These are phyloP conservation scores for Eucalyptus erythrocorys DNA, from an alignment of 345 rosid species.

Conservation along the genomic window DNA sequence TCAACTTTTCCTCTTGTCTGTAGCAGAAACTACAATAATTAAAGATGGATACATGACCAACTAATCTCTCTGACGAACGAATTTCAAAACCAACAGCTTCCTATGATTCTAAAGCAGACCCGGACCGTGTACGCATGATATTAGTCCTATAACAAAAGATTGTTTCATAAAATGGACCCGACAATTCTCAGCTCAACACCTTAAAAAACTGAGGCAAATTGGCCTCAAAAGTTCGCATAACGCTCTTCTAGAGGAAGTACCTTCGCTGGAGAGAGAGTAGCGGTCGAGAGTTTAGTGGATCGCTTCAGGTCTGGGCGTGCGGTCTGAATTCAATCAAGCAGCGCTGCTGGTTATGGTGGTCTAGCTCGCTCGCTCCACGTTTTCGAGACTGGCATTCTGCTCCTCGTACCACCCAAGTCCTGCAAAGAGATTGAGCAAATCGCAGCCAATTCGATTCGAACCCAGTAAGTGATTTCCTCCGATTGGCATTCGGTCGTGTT, in stretches of 20 bases:
- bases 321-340: neutral
- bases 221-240: too few relatives aligned
- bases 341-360: neutral
- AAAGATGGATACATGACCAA: too few relatives aligned
- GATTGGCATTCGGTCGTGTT: neutral
- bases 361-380: neutral
- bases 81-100: too few relatives aligned
- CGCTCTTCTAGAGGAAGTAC: neutral
- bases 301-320: neutral
- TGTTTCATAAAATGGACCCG: too few relatives aligned
- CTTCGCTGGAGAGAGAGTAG: neutral
- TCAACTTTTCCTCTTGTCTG: neutral
- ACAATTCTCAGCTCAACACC: too few relatives aligned
- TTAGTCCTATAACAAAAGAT: too few relatives aligned
- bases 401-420: neutral
- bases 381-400: neutral
- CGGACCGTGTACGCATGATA: too few relatives aligned
- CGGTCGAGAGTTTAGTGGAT: neutral
- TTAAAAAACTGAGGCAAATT: too few relatives aligned
- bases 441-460: neutral
- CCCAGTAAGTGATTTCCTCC: neutral
- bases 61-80: too few relatives aligned
- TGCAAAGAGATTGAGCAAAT: neutral
- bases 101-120: too few relatives aligned
- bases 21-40: too few relatives aligned